phyloP scores from a whole-genome alignment of 1,284 basidiomycete genomes.

The Heliocybe sulcata region DNA sequence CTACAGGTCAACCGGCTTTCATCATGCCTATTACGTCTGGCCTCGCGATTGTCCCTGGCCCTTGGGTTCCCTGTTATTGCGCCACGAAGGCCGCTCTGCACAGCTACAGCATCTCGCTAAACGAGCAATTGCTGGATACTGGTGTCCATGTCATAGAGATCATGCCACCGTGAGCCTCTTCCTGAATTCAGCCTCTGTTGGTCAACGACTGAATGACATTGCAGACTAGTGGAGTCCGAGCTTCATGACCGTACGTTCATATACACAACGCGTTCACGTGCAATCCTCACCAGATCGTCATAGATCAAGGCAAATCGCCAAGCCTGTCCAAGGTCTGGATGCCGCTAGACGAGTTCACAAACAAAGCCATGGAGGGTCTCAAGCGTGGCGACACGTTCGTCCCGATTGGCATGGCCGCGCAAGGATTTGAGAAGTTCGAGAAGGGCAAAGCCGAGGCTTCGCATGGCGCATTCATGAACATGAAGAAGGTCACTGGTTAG shows the following conservation, averaged over 20 bases:
- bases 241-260: conserved; percentile 45
- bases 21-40: conserved; percentile 48
- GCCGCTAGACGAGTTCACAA: conserved; percentile 46
- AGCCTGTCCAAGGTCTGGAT: conserved; percentile 50
- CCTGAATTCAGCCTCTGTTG: neutral
- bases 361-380: conserved; percentile 38
- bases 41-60: conserved; percentile 37
- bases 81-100: conserved; percentile 61
- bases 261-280: no score
- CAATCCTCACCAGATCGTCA: no score
- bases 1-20: conserved; percentile 38
- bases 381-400: conserved; percentile 35
- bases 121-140: conserved; percentile 38
- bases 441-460: conserved; percentile 19
- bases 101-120: conserved; percentile 43
- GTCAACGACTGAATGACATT: neutral
- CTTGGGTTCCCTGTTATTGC: conserved; percentile 41
- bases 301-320: conserved; percentile 46
- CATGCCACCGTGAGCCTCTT: conserved; percentile 46
- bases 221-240: conserved; percentile 55
- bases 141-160: conserved; percentile 54
- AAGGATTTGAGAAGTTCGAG: conserved; percentile 21
- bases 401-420: conserved; percentile 22
- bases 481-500: neutral
- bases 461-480: neutral